These are phyloP conservation scores for Piper longum DNA, from an alignment of 164 flowering plant genomes.

Conservation along the genomic window DNA sequence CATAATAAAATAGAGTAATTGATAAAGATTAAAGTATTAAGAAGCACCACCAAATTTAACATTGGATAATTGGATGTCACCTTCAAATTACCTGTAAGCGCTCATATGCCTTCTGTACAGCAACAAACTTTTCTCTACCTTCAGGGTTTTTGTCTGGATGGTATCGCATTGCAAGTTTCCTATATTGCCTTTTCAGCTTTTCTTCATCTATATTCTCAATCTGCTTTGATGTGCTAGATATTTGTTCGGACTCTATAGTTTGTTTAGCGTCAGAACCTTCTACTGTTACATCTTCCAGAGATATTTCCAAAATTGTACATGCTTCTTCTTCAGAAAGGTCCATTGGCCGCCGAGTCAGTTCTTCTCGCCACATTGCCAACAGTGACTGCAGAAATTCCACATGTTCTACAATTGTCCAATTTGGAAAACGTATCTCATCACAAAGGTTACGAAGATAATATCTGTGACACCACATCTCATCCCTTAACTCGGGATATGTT, in stretches of 20 bases:
- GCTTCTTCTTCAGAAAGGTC: constrained; percentile 99
- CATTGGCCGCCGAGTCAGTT: constrained; percentile 92
- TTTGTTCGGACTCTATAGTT: constrained; percentile 28
- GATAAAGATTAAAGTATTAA: background rate
- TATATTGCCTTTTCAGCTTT: constrained; percentile 89
- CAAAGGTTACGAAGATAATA: constrained; percentile 93
- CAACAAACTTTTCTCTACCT: constrained; percentile 96
- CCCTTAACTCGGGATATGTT: constrained; percentile 90
- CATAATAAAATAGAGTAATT: too few species aligned
- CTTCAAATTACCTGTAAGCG: constrained; percentile 65
- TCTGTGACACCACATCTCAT: constrained; percentile 99
- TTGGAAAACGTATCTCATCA: constrained; percentile 95
- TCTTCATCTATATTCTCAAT: constrained; percentile 95
- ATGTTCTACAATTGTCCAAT: constrained; percentile 99
- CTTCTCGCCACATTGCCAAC: constrained; percentile 99
- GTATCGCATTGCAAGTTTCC: constrained; percentile 95
- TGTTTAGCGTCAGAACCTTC: constrained; percentile 23
- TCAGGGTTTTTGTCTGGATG: constrained; percentile 99
- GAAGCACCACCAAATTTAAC: background rate
- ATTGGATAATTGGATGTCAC: background rate
- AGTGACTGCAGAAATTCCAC: constrained; percentile 94
- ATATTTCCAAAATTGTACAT: constrained; percentile 85
- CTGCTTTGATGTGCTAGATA: constrained; percentile 49
- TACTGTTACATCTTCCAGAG: constrained; percentile 57
- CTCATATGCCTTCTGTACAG: constrained; percentile 98